phyloP scores from a whole-genome alignment of 192 early-diverging fungal genomes.

The Funneliformis mosseae region DNA sequence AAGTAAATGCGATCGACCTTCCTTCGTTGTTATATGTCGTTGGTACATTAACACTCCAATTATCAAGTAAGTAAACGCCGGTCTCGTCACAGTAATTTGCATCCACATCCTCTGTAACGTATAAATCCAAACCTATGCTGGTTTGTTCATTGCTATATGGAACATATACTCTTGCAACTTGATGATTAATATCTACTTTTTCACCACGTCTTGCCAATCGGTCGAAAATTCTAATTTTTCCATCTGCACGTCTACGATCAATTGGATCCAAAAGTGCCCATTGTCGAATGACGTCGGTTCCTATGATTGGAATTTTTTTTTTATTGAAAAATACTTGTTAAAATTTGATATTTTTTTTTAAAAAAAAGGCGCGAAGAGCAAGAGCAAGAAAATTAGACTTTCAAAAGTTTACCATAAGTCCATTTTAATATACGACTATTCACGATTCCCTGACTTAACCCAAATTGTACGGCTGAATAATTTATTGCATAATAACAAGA shows the following conservation, averaged over 20 bases:
- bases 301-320: too few relatives aligned
- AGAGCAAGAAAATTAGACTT: too few relatives aligned
- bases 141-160: neutral
- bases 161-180: neutral
- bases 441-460: conserved; percentile 42
- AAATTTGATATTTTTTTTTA: too few relatives aligned
- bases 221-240: neutral
- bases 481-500: neutral
- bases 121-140: conserved; percentile 3
- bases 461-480: conserved; percentile 49
- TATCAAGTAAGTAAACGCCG: neutral
- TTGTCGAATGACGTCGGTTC: neutral
- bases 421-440: neutral
- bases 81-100: neutral
- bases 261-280: neutral
- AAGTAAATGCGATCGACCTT: neutral
- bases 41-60: neutral
- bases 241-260: neutral
- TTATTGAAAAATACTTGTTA: too few relatives aligned
- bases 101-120: neutral
- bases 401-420: conserved; percentile 6
- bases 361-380: too few relatives aligned
- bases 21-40: too few relatives aligned
- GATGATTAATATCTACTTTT: neutral
- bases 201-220: neutral